These are phyloP conservation scores for Polytrichum formosum DNA, from an alignment of 225 moss, liverwort and hornwort genomes.

Conservation along the genomic window DNA sequence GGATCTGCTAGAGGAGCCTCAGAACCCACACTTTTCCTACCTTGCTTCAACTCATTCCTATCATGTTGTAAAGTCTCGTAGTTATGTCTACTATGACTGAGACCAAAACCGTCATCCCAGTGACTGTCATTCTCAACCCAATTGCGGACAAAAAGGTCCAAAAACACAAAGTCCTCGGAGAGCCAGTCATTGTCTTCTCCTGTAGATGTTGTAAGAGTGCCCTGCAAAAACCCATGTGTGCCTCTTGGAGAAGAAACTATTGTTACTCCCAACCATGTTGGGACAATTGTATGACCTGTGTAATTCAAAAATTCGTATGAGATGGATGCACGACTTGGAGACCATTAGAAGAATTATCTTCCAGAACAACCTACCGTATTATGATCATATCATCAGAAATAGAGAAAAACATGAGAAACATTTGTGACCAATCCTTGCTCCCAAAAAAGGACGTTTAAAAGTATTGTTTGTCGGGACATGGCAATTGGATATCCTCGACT, in stretches of 20 bases:
- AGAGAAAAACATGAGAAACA: no score
- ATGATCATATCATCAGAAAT: no score
- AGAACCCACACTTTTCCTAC: conserved; percentile 20
- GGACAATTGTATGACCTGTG: no score
- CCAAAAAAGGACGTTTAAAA: background rate
- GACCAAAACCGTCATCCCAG: conserved; percentile 42
- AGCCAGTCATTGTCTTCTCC: conserved; percentile 37
- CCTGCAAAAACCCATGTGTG: conserved; percentile 35
- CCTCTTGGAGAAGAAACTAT: background rate
- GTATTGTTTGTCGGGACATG: no score
- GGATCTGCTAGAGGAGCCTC: conserved; percentile 21
- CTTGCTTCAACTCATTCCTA: conserved; percentile 12
- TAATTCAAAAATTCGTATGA: no score
- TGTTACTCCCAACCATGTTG: no score
- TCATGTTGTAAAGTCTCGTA: conserved; percentile 18
- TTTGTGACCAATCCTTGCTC: no score
- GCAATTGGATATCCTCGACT: no score
- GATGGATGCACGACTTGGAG: no score
- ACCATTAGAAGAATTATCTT: no score
- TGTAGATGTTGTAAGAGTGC: conserved; percentile 24
- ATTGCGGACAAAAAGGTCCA: conserved; percentile 63
- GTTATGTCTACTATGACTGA: conserved; percentile 24
- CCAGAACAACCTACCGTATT: no score
- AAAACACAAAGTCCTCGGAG: conserved; percentile 58
- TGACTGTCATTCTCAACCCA: conserved; percentile 56